These are phyloP conservation scores for Pseudophaeomoniella oleicola DNA, from an alignment of 2,329 filamentous ascomycete species.

Conservation along the genomic window DNA sequence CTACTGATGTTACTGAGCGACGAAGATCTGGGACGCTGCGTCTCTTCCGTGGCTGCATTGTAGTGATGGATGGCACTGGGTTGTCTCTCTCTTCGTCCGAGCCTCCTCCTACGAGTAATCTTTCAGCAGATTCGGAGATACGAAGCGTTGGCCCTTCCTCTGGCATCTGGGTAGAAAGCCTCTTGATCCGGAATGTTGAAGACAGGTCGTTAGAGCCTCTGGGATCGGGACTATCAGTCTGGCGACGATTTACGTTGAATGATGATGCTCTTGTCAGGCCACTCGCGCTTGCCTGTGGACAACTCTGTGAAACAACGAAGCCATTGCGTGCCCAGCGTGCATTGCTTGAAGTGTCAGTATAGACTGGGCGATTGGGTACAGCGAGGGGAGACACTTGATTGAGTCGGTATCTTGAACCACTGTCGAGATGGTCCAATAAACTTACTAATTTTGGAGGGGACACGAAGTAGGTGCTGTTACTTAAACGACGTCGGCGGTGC, in stretches of 20 bases:
- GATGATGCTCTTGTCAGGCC: no score
- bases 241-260: no score
- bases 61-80: background rate
- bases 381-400: background rate
- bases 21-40: constrained; percentile 1
- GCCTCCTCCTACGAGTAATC: background rate
- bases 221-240: no score
- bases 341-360: no score
- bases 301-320: no score
- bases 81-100: background rate
- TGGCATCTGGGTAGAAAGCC: constrained; percentile 2
- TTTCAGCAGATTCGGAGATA: constrained; percentile 8
- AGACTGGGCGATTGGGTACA: background rate
- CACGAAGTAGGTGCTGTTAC: no score
- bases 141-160: constrained; percentile 8
- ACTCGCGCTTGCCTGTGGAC: no score
- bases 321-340: no score
- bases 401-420: background rate
- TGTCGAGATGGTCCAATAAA: background rate
- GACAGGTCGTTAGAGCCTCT: no score
- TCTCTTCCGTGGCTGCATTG: background rate
- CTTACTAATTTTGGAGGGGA: background rate
- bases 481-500: background rate
- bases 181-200: constrained; percentile 6
- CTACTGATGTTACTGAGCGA: background rate